Percentiles rank a stretch among this genome's conserved stretches.
Evolutionary conservation across 2,329 filamentous ascomycete species (phyloP).

Genomic region (Phyllosticta capitalensis): DNA sequence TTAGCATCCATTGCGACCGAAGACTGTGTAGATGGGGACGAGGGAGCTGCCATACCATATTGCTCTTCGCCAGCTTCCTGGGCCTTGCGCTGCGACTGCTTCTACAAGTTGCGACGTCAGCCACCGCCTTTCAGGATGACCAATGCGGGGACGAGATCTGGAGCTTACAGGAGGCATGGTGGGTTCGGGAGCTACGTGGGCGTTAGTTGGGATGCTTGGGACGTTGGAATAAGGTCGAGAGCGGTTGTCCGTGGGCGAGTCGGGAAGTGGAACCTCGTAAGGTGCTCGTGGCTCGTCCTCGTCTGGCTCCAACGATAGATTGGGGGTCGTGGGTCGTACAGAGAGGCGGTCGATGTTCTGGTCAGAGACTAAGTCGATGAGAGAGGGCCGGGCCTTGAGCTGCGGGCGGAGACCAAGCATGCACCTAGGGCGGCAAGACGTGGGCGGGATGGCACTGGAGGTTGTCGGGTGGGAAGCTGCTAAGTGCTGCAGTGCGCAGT

Average conservation of each 20-base stretch:
- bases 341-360: constrained; percentile 40
- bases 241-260: constrained; percentile 20
- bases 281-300: constrained; percentile 10
- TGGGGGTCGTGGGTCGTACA: constrained; percentile 17
- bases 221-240: constrained; percentile 1
- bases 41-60: constrained; percentile 39
- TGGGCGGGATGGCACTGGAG: constrained; percentile 1
- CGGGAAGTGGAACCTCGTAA: constrained; percentile 19
- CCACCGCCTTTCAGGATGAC: constrained; percentile 1
- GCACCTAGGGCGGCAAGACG: constrained; percentile 17
- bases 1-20: constrained; percentile 1
- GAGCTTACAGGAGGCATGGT: constrained; percentile 26
- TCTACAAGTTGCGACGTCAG: constrained; percentile 21
- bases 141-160: background rate
- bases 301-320: constrained; percentile 7
- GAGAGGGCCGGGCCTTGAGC: constrained; percentile 50
- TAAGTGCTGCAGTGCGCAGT: background rate
- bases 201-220: background rate
- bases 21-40: background rate
- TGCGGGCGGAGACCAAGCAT: constrained; percentile 51
- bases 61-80: constrained; percentile 43
- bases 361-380: constrained; percentile 51
- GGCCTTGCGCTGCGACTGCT: constrained; percentile 32
- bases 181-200: background rate
- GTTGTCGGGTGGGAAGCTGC: constrained; percentile 8